phyloP scores from a whole-genome alignment of 257 asterid species.

The Osmanthus fragrans region DNA sequence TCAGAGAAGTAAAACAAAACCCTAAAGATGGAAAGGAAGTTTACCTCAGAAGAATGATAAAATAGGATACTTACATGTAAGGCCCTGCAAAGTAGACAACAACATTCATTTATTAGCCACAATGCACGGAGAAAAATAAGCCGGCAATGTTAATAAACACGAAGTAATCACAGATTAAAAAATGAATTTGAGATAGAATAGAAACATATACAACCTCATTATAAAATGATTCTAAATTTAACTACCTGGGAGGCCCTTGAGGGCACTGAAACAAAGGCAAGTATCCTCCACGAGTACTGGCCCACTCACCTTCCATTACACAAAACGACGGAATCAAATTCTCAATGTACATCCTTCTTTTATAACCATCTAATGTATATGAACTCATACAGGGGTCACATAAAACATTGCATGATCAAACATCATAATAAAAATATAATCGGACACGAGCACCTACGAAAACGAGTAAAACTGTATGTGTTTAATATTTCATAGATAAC shows the following conservation, averaged over 20 bases:
- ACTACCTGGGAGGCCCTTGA: conserved; percentile 92
- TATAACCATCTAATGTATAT: neutral
- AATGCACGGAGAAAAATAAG: neutral
- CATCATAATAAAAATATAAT: neutral
- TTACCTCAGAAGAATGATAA: conserved; percentile 34
- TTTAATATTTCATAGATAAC: neutral
- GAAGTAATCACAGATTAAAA: neutral
- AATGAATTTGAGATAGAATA: neutral
- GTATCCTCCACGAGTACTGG: conserved; percentile 99
- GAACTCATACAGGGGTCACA: neutral
- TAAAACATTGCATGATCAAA: neutral
- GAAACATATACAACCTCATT: neutral
- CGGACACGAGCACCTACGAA: neutral
- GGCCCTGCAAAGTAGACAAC: conserved; percentile 67
- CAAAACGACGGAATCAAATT: conserved; percentile 18
- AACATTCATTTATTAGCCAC: conserved; percentile 22
- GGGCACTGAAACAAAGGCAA: conserved; percentile 94
- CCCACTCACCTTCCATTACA: conserved; percentile 71
- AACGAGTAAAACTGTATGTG: neutral
- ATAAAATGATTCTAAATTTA: neutral
- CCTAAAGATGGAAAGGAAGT: conserved; percentile 7
- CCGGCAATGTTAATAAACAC: neutral
- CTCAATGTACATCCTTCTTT: neutral
- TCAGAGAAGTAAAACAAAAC: neutral
- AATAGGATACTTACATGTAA: conserved; percentile 72